phyloP scores from a whole-genome alignment of 257 asterid genomes.

The Solanum commersonii region DNA sequence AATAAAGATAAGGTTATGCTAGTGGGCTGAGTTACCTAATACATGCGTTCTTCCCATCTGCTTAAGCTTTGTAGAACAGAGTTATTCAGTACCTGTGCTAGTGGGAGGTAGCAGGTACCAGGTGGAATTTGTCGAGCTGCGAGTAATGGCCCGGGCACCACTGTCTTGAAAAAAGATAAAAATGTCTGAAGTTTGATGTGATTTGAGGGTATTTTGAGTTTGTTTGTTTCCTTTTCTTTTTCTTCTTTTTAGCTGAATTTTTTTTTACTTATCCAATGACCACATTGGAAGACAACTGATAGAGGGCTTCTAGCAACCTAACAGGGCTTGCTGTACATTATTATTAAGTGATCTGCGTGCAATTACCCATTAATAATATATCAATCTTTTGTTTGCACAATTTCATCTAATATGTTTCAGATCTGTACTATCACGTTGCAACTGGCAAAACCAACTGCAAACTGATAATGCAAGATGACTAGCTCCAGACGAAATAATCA shows the following conservation, averaged over 20 bases:
- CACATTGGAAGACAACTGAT: neutral
- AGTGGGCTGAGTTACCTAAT: neutral
- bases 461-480: neutral
- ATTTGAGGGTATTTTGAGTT: neutral
- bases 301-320: neutral
- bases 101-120: neutral
- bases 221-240: neutral
- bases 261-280: neutral
- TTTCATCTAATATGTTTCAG: neutral
- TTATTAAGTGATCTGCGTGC: neutral
- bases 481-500: neutral
- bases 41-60: neutral
- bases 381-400: neutral
- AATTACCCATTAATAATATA: neutral
- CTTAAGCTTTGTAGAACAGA: neutral
- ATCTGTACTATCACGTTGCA: neutral
- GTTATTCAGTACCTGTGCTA: neutral
- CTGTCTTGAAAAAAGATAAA: neutral
- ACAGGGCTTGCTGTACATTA: neutral
- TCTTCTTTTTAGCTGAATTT: neutral
- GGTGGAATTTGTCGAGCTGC: neutral
- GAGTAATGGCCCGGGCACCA: neutral
- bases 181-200: neutral
- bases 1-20: neutral
- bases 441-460: neutral